A percentile compares a stretch with the other conserved stretches of the same genome.
Conservation (phyloP, 331 rosid species). For the Cydonia oblonga region DNA sequence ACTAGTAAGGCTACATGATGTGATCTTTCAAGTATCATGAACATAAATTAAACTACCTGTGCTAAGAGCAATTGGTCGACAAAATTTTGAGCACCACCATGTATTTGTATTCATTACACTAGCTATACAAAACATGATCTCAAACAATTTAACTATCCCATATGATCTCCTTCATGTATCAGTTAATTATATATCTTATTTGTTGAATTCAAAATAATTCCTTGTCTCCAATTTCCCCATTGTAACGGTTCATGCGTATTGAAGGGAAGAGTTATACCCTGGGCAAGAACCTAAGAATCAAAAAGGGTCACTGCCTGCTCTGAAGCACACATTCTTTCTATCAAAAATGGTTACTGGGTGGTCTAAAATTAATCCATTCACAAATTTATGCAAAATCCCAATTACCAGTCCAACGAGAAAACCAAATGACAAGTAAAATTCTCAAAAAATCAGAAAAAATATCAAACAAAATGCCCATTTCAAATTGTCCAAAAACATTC, state of each 20-base stretch:
- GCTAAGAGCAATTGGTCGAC: background rate
- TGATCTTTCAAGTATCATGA: background rate
- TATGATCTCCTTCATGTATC: too few species aligned
- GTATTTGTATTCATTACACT: too few species aligned
- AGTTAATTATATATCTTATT: too few species aligned
- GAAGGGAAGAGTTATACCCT: background rate
- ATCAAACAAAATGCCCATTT: background rate
- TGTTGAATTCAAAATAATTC: background rate
- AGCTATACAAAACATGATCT: too few species aligned
- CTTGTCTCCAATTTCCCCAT: background rate
- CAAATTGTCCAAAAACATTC: slow-evolving; percentile 4
- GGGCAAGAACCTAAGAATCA: background rate
- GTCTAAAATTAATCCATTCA: background rate
- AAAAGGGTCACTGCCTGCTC: background rate
- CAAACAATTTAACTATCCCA: too few species aligned
- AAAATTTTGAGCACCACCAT: background rate
- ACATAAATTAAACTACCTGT: background rate
- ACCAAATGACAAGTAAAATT: background rate
- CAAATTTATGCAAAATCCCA: background rate
- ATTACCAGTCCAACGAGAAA: background rate
- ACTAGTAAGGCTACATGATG: background rate
- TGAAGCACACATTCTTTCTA: background rate
- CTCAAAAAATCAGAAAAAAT: background rate
- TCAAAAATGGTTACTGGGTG: background rate
- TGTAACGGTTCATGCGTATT: background rate